phyloP scores from a whole-genome alignment of 768 basidiomycete genomes.

The Serendipita sp. region DNA sequence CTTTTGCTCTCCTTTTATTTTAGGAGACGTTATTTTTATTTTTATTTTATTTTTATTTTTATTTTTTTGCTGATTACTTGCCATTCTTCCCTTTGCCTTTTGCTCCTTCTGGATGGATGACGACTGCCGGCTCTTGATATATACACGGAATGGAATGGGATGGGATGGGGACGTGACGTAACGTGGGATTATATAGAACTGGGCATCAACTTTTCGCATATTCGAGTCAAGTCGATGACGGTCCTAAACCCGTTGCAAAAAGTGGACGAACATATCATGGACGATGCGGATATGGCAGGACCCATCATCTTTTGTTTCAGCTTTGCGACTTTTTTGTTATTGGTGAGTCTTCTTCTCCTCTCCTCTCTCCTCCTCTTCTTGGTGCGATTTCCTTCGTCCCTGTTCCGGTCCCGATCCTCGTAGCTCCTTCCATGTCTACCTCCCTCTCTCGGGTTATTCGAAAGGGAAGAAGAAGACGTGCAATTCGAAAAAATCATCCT shows the following conservation, averaged over 20 bases:
- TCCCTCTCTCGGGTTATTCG: no score
- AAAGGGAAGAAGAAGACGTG: no score
- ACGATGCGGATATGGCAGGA: constrained; percentile 94
- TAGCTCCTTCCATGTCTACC: background rate
- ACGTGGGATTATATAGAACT: constrained; percentile 42
- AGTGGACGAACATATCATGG: constrained; percentile 90
- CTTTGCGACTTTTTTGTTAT: constrained; percentile 80
- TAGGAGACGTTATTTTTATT: background rate
- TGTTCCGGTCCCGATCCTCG: background rate
- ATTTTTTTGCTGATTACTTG: background rate
- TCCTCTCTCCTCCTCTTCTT: background rate
- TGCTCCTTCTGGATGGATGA: background rate
- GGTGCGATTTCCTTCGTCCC: background rate
- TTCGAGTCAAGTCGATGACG: constrained; percentile 82
- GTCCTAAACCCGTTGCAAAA: constrained; percentile 82
- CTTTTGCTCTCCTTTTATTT: background rate
- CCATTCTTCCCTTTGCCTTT: no score
- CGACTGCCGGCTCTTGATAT: background rate
- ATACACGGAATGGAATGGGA: background rate
- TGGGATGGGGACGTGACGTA: background rate
- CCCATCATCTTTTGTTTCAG: constrained; percentile 91
- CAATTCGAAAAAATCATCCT: background rate
- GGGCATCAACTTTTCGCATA: constrained; percentile 95
- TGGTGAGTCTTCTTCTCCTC: constrained; percentile 39
- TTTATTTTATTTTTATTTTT: background rate